Evolutionary conservation across 2,329 filamentous ascomycete genomes (phyloP), one percentile per base, ranked within the genome.

Genomic region (Ceratocystis variospora): DNA sequence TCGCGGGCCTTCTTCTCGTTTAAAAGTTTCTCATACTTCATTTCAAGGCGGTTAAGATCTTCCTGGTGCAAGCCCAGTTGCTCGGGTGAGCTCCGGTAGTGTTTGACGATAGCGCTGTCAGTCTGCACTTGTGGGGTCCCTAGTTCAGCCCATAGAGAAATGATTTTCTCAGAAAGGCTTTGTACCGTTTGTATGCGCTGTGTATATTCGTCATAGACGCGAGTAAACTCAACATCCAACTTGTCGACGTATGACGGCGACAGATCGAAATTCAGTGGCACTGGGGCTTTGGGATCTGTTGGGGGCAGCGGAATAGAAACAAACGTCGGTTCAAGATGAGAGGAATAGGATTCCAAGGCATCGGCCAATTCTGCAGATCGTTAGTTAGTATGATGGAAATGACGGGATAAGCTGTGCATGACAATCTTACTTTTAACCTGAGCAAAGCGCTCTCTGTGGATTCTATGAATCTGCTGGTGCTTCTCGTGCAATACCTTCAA

Each of bases 201-300:
- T 55, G 87, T 90, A 76, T 97, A 99, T 77, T 99, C 95, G 72
- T 97, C 91, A 76, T 97, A 97, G 22, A 99, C 90, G 68, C 91
- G 85, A 10, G 90, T 90, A 73, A 97, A 99, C 76, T 99, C 94
- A 65, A 83, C 81, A 74, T 99, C 93, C 22, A 99, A 83, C 67
- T 87, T 86, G 69, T 89, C 84, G 64, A 96, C 89, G 72, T 97
- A 99, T 3, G 87, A 81, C 0, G 89, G 86, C 0, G 93, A 96
- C n/a, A 99, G 84, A 72, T 97, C 92, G 74, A 99, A 97, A 64
- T 82, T 88, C 2, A 90, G 84, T 0, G 92, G 84, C 48, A 96
- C 81, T 12, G 86, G 86, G 59, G 89, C 85, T 70, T 90, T 88
- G 4, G 87, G 85, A 1, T 83, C 84, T 2, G 88, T 91, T 0